Evolutionary conservation across 179 eudicot genomes (phyloP).

Genomic region (Beta lomatogona): DNA sequence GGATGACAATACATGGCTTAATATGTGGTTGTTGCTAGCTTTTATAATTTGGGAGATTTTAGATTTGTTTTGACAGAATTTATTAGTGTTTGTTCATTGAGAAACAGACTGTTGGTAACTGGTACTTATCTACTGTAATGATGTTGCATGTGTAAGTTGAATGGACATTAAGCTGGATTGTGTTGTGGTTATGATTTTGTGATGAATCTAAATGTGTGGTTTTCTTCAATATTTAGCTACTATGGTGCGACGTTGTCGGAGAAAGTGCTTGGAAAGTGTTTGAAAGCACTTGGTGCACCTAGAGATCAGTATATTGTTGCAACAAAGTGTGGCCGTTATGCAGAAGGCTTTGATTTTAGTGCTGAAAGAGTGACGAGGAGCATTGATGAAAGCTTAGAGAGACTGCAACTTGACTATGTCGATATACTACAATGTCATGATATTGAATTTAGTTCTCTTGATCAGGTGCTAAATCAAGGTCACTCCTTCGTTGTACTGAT

Average conservation of each 20-base stretch:
- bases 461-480: slow-evolving; percentile 56
- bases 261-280: slow-evolving; percentile 71
- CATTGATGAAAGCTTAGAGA: slow-evolving; percentile 90
- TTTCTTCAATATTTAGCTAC: slow-evolving; percentile 47
- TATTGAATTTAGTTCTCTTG: slow-evolving; percentile 90
- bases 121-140: not conserved
- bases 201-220: slow-evolving; percentile 2
- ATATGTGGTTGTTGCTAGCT: no score
- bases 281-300: slow-evolving; percentile 79
- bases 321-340: slow-evolving; percentile 92
- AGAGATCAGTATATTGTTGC: slow-evolving; percentile 82
- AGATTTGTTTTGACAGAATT: no score
- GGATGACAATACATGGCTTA: no score
- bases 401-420: slow-evolving; percentile 95
- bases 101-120: no score
- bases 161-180: not conserved
- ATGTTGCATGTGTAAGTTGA: not conserved
- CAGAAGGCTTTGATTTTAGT: slow-evolving; percentile 93
- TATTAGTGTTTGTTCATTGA: no score
- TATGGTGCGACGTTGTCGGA: slow-evolving; percentile 96
- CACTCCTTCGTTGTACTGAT: not conserved
- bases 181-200: not conserved
- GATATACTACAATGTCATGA: slow-evolving; percentile 96
- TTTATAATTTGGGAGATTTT: no score
- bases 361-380: slow-evolving; percentile 92